Base-by-base conservation (phyloP, 306 rosid species). In the Pterocarpus macrocarpus region DNA sequence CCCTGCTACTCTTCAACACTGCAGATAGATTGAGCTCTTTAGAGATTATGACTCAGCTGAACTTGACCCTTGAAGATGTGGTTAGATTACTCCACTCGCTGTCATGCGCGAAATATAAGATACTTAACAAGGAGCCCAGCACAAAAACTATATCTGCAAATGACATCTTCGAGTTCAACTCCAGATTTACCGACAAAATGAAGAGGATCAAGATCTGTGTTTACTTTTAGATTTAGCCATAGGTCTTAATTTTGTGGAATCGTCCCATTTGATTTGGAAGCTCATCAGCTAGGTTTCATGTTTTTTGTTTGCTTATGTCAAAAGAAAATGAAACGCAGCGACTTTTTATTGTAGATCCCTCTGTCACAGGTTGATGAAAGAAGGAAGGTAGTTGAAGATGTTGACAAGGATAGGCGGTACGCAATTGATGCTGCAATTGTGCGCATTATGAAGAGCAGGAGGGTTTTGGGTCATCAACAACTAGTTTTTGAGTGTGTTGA, bases 401-500 rank as follows among this genome's bases (percentile, higher is more conserved):
- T 94, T 45, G 94, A 91, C 87, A 88, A 90, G 80, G 98, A 92
- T 83, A 77, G 97, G 80, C 84, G 94, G 64, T 94, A 90, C 78
- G 97, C 97, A 34, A 92, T 94, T 14, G 98, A 94, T 81, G 97
- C 97, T 67, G 89, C 97, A 4, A 81, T 92, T 34, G 97, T 94
- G 75, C 93, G 98, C 57, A 91, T 92, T 44, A 94, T 94, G 97
- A 92, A 94, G 82, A 85, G 91, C 57, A 82, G 97, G 59, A 94
- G 91, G 79, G 82, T 87, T 52, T 71, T 91, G 86, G 90, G 85
- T 36, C 90, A 89, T 78, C 95, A 85, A 65, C 94, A 89, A 6
- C 43, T 94, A 63, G 90, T 92, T 64, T 56, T 78, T 90, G 97
- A 91, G 76, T 94, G 98, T 11, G 90, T 91, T 56, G 90, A 89